These are phyloP conservation scores for Salvia miltiorrhiza DNA, from an alignment of 257 asterid species.

Conservation along the genomic window DNA sequence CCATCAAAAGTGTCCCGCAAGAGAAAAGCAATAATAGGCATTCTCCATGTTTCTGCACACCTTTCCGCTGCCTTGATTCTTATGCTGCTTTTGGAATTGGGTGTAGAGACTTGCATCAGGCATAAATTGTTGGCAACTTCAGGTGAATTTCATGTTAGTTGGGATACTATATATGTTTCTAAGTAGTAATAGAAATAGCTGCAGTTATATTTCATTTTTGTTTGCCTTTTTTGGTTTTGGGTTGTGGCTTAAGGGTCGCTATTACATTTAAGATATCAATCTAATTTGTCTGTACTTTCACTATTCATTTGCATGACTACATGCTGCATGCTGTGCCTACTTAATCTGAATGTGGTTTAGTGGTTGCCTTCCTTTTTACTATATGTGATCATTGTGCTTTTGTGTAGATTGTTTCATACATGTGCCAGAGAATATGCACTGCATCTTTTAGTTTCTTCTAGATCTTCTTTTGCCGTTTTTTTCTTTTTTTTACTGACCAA, in stretches of 20 bases:
- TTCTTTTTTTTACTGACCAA: not conserved
- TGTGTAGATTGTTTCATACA: not conserved
- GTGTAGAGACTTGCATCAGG: conserved; percentile 84
- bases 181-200: not conserved
- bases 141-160: conserved; percentile 41
- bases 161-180: not conserved
- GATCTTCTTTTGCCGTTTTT: not conserved
- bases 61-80: conserved; percentile 86
- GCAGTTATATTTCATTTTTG: not conserved
- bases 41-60: conserved; percentile 92
- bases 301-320: not conserved
- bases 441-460: not conserved
- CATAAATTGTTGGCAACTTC: conserved; percentile 84
- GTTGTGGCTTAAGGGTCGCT: not conserved
- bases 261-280: not conserved
- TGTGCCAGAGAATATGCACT: not conserved
- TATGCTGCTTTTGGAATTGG: conserved; percentile 90
- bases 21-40: conserved; percentile 65
- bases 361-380: not conserved
- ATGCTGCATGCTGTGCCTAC: conserved; percentile 7
- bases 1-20: conserved; percentile 85
- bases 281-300: not conserved
- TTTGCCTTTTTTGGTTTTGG: not conserved
- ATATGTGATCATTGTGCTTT: not conserved
- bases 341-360: not conserved